Evolutionary conservation across 2,329 filamentous ascomycete genomes (phyloP).

Genomic region (Rhynchosporium agropyri): DNA sequence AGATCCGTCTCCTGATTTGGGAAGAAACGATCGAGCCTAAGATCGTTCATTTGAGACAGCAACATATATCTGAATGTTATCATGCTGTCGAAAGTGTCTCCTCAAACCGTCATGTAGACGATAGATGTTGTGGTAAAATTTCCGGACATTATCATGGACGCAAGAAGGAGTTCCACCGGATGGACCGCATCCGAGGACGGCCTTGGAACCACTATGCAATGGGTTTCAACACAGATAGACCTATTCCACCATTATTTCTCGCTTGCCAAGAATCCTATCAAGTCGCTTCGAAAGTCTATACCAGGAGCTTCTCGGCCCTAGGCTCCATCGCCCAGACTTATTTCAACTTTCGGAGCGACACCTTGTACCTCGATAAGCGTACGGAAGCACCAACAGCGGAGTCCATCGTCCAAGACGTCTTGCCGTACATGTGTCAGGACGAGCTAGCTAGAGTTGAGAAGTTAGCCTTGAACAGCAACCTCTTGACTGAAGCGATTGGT

Average conservation of each 20-base stretch:
- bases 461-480: conserved; percentile 4
- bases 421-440: conserved; percentile 16
- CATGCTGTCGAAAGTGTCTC: conserved; percentile 13
- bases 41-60: conserved; percentile 11
- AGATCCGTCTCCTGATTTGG: conserved; percentile 13
- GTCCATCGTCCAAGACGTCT: conserved; percentile 13
- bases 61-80: conserved; percentile 12
- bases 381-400: background rate
- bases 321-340: conserved; percentile 13
- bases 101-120: conserved; percentile 1
- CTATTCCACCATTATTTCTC: background rate
- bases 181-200: conserved; percentile 15
- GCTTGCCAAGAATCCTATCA: conserved; percentile 13
- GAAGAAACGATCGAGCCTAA: conserved; percentile 2
- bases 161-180: background rate
- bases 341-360: conserved; percentile 13
- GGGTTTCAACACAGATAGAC: conserved; percentile 8
- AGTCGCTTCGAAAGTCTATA: conserved; percentile 11
- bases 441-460: conserved; percentile 13
- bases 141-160: background rate
- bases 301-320: conserved; percentile 14
- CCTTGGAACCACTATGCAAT: conserved; percentile 11
- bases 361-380: conserved; percentile 2
- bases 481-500: conserved; percentile 10
- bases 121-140: conserved; percentile 1